Percentiles rank a stretch among this genome's conserved stretches.
These are phyloP conservation scores for Whalleya microplaca DNA, from an alignment of 2,329 filamentous ascomycete species.

Conservation along the genomic window DNA sequence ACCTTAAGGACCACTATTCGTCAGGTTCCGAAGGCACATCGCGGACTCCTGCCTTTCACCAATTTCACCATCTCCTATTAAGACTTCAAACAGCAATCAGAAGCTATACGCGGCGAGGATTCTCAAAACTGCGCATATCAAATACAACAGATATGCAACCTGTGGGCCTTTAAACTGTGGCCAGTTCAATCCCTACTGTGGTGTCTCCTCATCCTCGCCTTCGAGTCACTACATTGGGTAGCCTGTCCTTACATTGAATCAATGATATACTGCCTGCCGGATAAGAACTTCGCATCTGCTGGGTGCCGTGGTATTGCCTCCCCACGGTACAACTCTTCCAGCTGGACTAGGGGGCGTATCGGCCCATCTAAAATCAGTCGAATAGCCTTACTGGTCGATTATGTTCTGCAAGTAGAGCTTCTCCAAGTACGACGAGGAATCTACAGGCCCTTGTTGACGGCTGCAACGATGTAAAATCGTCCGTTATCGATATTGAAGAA, in stretches of 20 bases:
- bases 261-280: constrained; percentile 1
- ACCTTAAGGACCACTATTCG: constrained; percentile 2
- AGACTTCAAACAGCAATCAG: constrained; percentile 1
- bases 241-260: not conserved
- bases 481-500: not conserved
- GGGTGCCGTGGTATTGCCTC: constrained; percentile 10
- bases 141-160: constrained; percentile 4
- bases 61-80: not conserved
- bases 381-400: constrained; percentile 1
- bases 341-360: not conserved
- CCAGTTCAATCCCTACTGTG: not conserved
- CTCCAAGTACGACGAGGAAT: not conserved
- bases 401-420: not conserved
- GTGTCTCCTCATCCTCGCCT: not conserved
- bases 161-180: not conserved
- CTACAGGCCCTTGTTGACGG: not conserved
- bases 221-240: constrained; percentile 14
- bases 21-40: not conserved
- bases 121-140: constrained; percentile 3
- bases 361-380: constrained; percentile 4
- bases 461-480: not conserved
- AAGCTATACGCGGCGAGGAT: constrained; percentile 6
- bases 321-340: constrained; percentile 13
- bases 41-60: not conserved
- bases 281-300: not conserved